These are phyloP conservation scores for Ogataea methylovora DNA, from an alignment of 805 yeast species.

Conservation along the genomic window DNA sequence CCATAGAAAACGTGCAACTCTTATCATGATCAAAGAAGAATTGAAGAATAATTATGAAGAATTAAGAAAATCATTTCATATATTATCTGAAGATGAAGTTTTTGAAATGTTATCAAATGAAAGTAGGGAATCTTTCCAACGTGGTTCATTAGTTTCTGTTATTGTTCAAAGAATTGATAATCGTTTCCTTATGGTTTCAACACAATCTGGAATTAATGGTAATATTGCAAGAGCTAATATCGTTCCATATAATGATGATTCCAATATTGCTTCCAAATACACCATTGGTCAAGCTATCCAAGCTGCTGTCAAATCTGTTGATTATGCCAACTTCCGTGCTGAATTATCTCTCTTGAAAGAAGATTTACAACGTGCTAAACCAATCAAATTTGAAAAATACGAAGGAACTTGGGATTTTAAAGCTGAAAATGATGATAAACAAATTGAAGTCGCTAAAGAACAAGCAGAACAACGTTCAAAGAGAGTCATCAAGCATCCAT, in stretches of 20 bases:
- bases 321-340: slow-evolving; percentile 69
- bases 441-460: slow-evolving; percentile 50
- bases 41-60: slow-evolving; percentile 84
- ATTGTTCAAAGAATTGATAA: slow-evolving; percentile 55
- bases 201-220: slow-evolving; percentile 49
- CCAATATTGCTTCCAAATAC: slow-evolving; percentile 30
- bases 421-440: slow-evolving; percentile 62
- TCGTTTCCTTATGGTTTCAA: slow-evolving; percentile 28
- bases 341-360: slow-evolving; percentile 62
- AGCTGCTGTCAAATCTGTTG: slow-evolving; percentile 66
- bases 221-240: slow-evolving; percentile 23
- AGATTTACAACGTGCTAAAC: slow-evolving; percentile 50
- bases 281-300: slow-evolving; percentile 77
- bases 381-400: slow-evolving; percentile 33
- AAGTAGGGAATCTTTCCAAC: slow-evolving; percentile 55
- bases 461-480: slow-evolving; percentile 61
- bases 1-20: slow-evolving; percentile 67
- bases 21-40: slow-evolving; percentile 81
- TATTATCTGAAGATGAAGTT: slow-evolving; percentile 60
- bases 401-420: slow-evolving; percentile 73
- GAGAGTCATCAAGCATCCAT: slow-evolving; percentile 85
- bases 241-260: slow-evolving; percentile 41
- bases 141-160: slow-evolving; percentile 71
- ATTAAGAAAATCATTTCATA: slow-evolving; percentile 64
- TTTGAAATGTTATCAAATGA: slow-evolving; percentile 91